These are phyloP conservation scores for Orychophragmus violaceus DNA, from an alignment of 345 rosid species.

Conservation along the genomic window DNA sequence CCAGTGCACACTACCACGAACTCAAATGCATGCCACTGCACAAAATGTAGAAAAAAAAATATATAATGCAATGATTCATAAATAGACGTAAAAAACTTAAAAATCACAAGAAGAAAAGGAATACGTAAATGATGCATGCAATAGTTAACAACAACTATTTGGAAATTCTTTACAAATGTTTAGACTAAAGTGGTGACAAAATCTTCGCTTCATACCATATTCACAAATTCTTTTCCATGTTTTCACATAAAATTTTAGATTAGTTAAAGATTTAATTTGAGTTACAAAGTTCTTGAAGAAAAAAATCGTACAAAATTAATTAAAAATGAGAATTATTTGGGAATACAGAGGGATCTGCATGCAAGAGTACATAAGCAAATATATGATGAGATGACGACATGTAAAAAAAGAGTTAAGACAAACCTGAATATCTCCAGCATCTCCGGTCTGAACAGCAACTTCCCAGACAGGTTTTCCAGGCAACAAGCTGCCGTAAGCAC, in stretches of 20 bases:
- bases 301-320: neutral
- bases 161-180: neutral
- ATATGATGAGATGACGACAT: neutral
- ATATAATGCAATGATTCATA: neutral
- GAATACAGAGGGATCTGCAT: neutral
- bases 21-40: slow-evolving; percentile 77
- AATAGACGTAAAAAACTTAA: neutral
- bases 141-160: neutral
- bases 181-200: neutral
- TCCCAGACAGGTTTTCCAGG: slow-evolving; percentile 77
- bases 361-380: neutral
- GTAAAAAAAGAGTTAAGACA: neutral
- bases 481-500: slow-evolving; percentile 36
- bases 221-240: neutral
- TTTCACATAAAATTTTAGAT: neutral
- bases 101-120: neutral
- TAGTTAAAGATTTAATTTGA: neutral
- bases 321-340: neutral
- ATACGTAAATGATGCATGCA: slow-evolving; percentile 18
- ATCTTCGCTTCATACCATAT: neutral
- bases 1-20: slow-evolving; percentile 68
- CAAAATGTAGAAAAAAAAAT: neutral
- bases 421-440: slow-evolving; percentile 59
- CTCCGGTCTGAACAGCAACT: slow-evolving; percentile 53
- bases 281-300: neutral